Conservation (phyloP, 202 grass and related monocot genomes). For the Setaria italica region DNA sequence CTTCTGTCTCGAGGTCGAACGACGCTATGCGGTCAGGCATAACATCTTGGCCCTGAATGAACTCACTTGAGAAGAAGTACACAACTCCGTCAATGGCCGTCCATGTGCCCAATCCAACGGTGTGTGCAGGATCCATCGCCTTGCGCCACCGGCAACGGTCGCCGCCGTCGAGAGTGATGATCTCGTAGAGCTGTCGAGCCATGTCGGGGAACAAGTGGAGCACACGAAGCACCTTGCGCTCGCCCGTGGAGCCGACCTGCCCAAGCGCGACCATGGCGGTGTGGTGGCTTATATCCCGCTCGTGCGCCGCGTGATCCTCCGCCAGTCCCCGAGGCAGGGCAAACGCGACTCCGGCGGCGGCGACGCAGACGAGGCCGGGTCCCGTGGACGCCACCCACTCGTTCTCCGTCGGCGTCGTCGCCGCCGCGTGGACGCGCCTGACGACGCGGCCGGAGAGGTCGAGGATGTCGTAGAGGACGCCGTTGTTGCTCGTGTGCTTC, state of each 20-base stretch:
- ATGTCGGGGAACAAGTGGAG: background rate
- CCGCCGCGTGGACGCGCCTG: background rate
- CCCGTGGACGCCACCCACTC: background rate
- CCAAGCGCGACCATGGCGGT: background rate
- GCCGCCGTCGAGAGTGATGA: background rate
- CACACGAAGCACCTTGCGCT: background rate
- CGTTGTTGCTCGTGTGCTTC: background rate
- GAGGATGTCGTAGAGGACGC: background rate
- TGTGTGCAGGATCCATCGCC: background rate
- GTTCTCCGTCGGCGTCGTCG: background rate
- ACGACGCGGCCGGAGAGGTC: background rate
- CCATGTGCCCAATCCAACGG: background rate
- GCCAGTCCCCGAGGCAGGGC: background rate
- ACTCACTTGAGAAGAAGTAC: background rate
- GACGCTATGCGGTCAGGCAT: background rate
- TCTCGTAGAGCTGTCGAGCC: background rate
- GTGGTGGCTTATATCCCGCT: background rate
- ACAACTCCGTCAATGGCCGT: background rate
- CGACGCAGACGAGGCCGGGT: background rate
- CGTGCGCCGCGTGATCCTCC: background rate
- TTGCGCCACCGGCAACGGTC: background rate
- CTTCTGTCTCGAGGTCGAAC: background rate
- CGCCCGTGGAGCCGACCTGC: background rate
- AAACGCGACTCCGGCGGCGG: background rate
- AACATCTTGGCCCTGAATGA: background rate